A percentile compares a stretch with the other conserved stretches of the same genome.
phyloP scores from a whole-genome alignment of 2,329 filamentous ascomycete species.

The Alternaria ventricosa region DNA sequence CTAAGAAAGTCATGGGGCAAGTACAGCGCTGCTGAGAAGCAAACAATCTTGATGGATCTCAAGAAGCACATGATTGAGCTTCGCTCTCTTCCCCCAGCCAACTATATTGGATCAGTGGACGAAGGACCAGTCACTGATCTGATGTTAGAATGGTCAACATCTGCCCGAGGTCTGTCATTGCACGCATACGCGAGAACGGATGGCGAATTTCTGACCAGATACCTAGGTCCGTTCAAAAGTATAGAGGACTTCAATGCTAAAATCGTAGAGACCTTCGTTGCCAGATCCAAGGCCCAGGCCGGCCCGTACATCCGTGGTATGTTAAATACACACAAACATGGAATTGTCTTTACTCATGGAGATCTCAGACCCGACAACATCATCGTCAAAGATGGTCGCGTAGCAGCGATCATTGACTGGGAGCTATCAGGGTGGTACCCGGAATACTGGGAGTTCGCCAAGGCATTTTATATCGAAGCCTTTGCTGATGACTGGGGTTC shows the following conservation, averaged over 20 bases:
- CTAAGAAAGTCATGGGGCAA: conserved; percentile 18
- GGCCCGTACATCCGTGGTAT: conserved; percentile 22
- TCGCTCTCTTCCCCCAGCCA: conserved; percentile 18
- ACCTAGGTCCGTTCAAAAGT: conserved; percentile 22
- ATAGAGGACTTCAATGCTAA: conserved; percentile 24
- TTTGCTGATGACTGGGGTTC: conserved; percentile 17
- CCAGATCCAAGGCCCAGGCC: conserved; percentile 21
- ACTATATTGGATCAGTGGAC: conserved; percentile 26
- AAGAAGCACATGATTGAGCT: conserved; percentile 23
- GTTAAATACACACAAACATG: conserved; percentile 20
- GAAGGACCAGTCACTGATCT: conserved; percentile 25
- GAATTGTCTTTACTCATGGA: conserved; percentile 36
- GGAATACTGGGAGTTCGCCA: conserved; percentile 31
- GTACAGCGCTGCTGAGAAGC: conserved; percentile 21
- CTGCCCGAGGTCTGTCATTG: conserved; percentile 15
- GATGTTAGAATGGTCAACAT: conserved; percentile 31
- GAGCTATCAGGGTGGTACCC: conserved; percentile 31
- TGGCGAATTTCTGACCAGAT: conserved; percentile 14
- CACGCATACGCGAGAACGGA: not conserved
- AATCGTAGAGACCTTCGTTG: conserved; percentile 15
- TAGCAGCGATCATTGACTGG: conserved; percentile 29
- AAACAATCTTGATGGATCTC: conserved; percentile 20
- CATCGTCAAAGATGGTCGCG: conserved; percentile 22
- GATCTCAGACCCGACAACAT: conserved; percentile 28
- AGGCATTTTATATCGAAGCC: conserved; percentile 31